Evolutionary conservation across 2,329 filamentous ascomycete genomes (phyloP).

Genomic region (Cercospora nicotianae): DNA sequence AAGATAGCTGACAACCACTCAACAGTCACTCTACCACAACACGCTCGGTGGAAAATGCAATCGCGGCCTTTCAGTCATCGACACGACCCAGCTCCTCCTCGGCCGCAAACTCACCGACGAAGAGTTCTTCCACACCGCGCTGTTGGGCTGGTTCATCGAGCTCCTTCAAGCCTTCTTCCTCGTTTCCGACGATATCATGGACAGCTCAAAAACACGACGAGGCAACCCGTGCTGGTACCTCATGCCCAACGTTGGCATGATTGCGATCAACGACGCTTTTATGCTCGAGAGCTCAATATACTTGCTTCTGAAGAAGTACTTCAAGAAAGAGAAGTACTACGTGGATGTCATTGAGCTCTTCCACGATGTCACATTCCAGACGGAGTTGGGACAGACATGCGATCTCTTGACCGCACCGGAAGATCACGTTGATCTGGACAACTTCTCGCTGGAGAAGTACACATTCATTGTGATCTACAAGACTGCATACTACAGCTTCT

Average conservation of each 20-base stretch:
- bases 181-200: conserved; percentile 98
- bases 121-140: conserved; percentile 84
- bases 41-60: conserved; percentile 96
- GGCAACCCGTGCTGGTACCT: conserved; percentile 97
- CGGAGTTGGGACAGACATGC: conserved; percentile 90
- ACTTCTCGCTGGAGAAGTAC: conserved; percentile 95
- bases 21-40: conserved; percentile 79
- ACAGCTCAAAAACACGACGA: conserved; percentile 88
- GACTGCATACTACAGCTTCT: conserved; percentile 99
- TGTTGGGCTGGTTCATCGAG: conserved; percentile 96
- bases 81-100: conserved; percentile 80
- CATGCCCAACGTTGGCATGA: conserved; percentile 82
- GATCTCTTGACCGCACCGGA: conserved; percentile 95
- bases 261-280: conserved; percentile 98
- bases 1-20: not conserved
- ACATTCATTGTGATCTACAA: conserved; percentile 99
- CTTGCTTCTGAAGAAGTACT: conserved; percentile 87
- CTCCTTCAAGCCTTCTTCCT: conserved; percentile 98
- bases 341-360: conserved; percentile 92
- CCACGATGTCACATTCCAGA: conserved; percentile 91
- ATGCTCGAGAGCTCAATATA: conserved; percentile 92
- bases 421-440: conserved; percentile 86
- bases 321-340: conserved; percentile 83
- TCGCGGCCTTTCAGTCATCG: conserved; percentile 95
- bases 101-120: conserved; percentile 69